phyloP scores from a whole-genome alignment of 1,284 basidiomycete species.

The Boletus semigastroideus region DNA sequence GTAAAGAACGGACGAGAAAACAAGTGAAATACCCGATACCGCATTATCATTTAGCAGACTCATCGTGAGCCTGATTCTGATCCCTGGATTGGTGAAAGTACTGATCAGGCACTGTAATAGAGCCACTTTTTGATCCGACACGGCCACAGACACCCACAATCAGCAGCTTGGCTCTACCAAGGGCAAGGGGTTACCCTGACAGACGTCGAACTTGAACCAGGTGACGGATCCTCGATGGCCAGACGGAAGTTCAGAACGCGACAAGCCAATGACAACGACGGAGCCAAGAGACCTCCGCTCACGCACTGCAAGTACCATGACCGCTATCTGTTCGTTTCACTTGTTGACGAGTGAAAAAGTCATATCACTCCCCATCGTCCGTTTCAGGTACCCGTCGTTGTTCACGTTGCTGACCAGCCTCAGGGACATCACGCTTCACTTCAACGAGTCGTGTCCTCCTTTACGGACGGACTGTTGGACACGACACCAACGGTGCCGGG shows the following conservation, averaged over 20 bases:
- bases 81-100: neutral
- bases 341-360: constrained; percentile 30
- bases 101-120: neutral
- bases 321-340: neutral
- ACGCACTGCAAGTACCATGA: constrained; percentile 30
- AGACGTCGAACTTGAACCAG: no score
- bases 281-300: constrained; percentile 11
- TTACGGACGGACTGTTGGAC: constrained; percentile 46
- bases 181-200: no score
- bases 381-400: constrained; percentile 10
- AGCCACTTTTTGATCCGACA: constrained; percentile 13
- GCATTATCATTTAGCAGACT: no score
- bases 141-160: neutral
- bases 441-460: constrained; percentile 40
- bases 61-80: no score
- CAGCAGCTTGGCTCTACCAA: no score
- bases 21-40: no score
- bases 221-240: constrained; percentile 9
- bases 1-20: neutral
- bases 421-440: constrained; percentile 55
- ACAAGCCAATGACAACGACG: neutral
- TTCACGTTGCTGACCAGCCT: constrained; percentile 5
- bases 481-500: constrained; percentile 46
- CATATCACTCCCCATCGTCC: constrained; percentile 45
- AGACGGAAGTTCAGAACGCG: constrained; percentile 7